Base-by-base conservation (phyloP, 306 rosid species). In the Quillaja saponaria region DNA sequence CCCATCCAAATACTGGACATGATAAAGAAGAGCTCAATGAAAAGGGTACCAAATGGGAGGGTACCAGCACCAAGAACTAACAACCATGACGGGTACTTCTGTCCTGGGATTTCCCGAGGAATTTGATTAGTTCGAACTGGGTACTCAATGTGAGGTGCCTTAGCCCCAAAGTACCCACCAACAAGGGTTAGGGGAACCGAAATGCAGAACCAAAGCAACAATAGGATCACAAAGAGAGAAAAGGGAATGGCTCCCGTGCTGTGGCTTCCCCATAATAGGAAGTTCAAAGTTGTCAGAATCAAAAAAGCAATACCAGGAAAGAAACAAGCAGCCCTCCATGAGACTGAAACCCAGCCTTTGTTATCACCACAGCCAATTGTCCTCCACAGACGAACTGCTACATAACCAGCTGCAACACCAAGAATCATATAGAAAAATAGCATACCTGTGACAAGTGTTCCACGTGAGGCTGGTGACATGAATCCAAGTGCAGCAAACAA, bases 1-100 rank as follows among this genome's bases (percentile, higher is more conserved):
- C 97, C 97, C 97, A 88, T 87, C 97, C 97, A 91, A 52, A 91
- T 77, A 68, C 96, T 91, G 16, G 97, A 91, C 97, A 91, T 91
- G 83, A 91, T 91, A 31, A 91, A 91, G 90, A 91, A 91, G 63
- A 91, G 97, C 82, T 91, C 97, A 16, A 91, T 91, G 75, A 91
- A 91, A 25, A 91, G 81, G 76, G 97, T 87, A 21, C 97, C 97
- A 5, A 91, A 91, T 18, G 97, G 97, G 45, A 91, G 95, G 28
- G 97, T 91, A 64, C 96, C 96, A 0, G 91, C 97, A 8, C 97
- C 97, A 1, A 90, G 95, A 74, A 90, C 97, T 68, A 91, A 67
- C 68, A 91, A 80, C 97, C 97, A 88, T 10, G 96, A 88, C 0
- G 97, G 97, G 64, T 91, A 91, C 55, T 83, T 87, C 74, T 91